Conservation (phyloP, 805 yeast genomes). For the Yamadazyma philogaea region DNA sequence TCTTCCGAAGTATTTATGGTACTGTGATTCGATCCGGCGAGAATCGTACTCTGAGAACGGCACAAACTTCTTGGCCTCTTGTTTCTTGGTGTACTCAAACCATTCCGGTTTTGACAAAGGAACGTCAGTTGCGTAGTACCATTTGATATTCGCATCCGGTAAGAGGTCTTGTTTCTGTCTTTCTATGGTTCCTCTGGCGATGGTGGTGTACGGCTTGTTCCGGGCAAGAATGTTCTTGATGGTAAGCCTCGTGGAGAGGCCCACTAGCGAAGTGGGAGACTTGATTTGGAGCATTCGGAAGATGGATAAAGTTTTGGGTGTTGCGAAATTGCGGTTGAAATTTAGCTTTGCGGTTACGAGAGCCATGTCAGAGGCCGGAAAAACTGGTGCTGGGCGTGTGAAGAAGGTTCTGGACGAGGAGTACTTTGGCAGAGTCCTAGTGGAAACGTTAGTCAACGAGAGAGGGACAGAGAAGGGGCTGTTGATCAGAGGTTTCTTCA, state of each 20-base stretch:
- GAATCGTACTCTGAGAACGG: conserved; percentile 70
- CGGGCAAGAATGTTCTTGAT: conserved; percentile 2
- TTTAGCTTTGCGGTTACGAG: neutral
- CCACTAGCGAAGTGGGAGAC: neutral
- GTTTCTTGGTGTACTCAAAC: conserved; percentile 48
- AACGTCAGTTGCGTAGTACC: conserved; percentile 85
- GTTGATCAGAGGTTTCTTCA: no score
- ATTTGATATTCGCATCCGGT: conserved; percentile 32
- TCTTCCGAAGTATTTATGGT: conserved; percentile 22
- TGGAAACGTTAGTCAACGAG: no score
- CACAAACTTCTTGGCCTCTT: conserved; percentile 56
- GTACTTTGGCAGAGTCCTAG: no score
- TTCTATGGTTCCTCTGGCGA: conserved; percentile 8
- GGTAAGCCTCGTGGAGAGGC: conserved; percentile 5
- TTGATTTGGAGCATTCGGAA: conserved; percentile 2
- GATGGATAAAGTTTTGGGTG: neutral
- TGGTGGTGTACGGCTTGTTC: conserved; percentile 12
- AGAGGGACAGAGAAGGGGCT: no score
- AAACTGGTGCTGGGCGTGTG: neutral
- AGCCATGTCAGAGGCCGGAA: no score
- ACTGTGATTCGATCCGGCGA: conserved; percentile 53
- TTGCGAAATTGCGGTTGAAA: neutral
- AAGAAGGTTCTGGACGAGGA: neutral
- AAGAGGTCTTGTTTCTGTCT: conserved; percentile 3
- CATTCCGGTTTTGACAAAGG: conserved; percentile 68